Conservation (phyloP, 2,329 filamentous ascomycete genomes). For the Penicillium fuscoglaucum region DNA sequence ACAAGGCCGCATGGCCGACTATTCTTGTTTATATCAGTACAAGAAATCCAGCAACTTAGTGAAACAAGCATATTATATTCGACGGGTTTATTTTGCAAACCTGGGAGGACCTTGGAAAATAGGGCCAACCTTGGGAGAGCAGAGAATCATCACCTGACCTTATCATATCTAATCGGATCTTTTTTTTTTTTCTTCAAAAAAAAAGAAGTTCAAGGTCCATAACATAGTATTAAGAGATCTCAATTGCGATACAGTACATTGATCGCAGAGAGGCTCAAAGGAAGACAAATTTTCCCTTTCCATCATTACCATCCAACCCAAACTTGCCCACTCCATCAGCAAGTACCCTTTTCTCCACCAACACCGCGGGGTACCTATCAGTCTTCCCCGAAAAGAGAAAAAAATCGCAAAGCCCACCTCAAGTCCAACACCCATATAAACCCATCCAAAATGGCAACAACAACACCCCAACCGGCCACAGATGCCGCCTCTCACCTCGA, state of each 20-base stretch:
- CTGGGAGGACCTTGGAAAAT: not conserved
- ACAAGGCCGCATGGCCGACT: too few relatives aligned
- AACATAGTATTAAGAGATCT: not conserved
- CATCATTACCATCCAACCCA: not conserved
- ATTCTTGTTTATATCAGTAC: too few relatives aligned
- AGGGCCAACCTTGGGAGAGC: not conserved
- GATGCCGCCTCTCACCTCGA: slow-evolving; percentile 70
- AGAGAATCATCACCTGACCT: slow-evolving; percentile 9
- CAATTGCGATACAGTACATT: slow-evolving; percentile 1
- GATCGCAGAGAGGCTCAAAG: not conserved
- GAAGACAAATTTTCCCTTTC: not conserved
- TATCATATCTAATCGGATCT: slow-evolving; percentile 16
- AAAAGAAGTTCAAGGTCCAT: not conserved
- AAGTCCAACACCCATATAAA: not conserved
- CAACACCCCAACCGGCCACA: slow-evolving; percentile 41
- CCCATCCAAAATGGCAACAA: slow-evolving; percentile 22
- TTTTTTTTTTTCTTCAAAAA: not conserved
- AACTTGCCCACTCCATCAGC: not conserved
- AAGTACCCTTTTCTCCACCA: not conserved
- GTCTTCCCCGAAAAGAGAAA: not conserved
- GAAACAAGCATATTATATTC: not conserved
- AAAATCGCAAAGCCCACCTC: not conserved
- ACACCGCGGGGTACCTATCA: slow-evolving; percentile 17
- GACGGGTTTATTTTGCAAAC: too few relatives aligned
- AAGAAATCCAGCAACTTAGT: not conserved